These are phyloP conservation scores for Scytalidium sp. DNA, from an alignment of 2,329 filamentous ascomycete species.

Conservation along the genomic window DNA sequence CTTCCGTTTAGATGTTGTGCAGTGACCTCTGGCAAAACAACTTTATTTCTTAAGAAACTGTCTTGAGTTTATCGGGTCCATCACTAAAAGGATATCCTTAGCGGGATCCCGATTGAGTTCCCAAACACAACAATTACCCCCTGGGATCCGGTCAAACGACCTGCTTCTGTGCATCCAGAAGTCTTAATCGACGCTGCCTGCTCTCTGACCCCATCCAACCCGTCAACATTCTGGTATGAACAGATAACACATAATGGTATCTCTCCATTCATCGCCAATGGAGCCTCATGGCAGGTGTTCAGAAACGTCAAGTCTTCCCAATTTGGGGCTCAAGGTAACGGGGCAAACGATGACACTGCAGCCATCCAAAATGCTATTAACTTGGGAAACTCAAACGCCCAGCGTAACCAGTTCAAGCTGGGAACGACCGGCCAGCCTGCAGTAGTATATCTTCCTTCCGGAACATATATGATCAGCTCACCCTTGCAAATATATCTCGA, in stretches of 20 bases:
- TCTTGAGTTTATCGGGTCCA: too few relatives aligned
- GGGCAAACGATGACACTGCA: neutral
- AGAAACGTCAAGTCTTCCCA: neutral
- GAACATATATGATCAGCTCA: slow-evolving; percentile 18
- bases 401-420: neutral
- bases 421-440: slow-evolving; percentile 2
- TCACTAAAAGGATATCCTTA: neutral
- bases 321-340: neutral
- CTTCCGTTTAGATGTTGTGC: neutral
- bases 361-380: neutral
- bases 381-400: neutral
- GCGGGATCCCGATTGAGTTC: neutral
- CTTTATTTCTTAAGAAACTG: too few relatives aligned
- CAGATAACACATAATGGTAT: slow-evolving; percentile 1
- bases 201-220: neutral
- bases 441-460: slow-evolving; percentile 19
- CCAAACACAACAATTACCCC: neutral
- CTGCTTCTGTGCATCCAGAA: neutral
- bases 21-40: too few relatives aligned
- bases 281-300: slow-evolving; percentile 19
- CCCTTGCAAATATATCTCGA: slow-evolving; percentile 19
- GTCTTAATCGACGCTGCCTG: neutral
- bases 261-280: slow-evolving; percentile 44
- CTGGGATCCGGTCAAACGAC: neutral
- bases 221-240: neutral